These are phyloP conservation scores for Tylopilus orsonianus DNA, from an alignment of 1,284 basidiomycete genomes.

Conservation along the genomic window DNA sequence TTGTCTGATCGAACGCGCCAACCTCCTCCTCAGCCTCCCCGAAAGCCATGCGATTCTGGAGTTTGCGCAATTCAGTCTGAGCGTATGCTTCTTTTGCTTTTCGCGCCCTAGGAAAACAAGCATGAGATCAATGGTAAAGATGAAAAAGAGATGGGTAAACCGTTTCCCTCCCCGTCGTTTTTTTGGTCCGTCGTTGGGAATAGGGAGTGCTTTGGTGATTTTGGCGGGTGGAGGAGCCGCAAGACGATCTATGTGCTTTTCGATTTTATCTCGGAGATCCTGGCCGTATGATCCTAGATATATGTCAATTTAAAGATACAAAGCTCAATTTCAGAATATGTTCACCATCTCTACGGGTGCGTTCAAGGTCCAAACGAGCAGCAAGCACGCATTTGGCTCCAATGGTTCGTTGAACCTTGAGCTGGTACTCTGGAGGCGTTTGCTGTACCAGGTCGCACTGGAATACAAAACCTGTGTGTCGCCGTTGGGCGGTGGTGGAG, in stretches of 20 bases:
- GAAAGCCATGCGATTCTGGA: conserved; percentile 96
- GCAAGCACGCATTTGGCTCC: conserved; percentile 91
- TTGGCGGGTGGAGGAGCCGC: conserved; percentile 94
- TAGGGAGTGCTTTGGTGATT: conserved; percentile 92
- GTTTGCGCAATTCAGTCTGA: conserved; percentile 93
- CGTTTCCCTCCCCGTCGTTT: conserved; percentile 94
- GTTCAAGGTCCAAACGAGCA: conserved; percentile 89
- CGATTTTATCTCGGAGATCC: conserved; percentile 80
- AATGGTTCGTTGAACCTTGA: conserved; percentile 91
- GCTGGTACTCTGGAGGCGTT: conserved; percentile 88
- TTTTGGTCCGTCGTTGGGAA: conserved; percentile 94
- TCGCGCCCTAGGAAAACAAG: conserved; percentile 65
- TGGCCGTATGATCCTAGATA: conserved; percentile 74
- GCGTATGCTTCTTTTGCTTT: conserved; percentile 98
- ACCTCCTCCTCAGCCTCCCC: conserved; percentile 96
- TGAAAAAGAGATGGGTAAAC: conserved; percentile 37
- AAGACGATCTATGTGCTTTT: conserved; percentile 89
- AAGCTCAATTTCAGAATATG: background rate
- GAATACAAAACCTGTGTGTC: conserved; percentile 97
- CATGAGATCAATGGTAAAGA: conserved; percentile 2
- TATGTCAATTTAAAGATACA: conserved; percentile 4
- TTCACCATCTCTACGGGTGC: conserved; percentile 74
- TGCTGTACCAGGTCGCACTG: conserved; percentile 86
- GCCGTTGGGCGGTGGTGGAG: conserved; percentile 75
- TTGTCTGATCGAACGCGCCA: conserved; percentile 94